phyloP scores from a whole-genome alignment of 2,329 filamentous ascomycete genomes.

The Elsinoe batatas region DNA sequence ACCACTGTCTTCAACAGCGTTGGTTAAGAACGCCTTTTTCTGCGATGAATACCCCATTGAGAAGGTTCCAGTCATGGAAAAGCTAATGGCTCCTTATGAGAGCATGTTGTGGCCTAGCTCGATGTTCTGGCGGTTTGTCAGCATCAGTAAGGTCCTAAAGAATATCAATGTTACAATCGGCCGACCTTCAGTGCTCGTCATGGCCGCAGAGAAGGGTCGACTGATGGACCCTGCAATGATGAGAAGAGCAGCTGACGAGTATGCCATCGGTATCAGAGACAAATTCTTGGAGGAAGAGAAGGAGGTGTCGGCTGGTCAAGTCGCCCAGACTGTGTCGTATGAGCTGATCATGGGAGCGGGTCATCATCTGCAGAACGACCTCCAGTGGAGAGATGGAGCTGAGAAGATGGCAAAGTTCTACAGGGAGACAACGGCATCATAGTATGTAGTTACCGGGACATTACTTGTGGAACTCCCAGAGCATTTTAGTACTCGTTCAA shows the following conservation, averaged over 20 bases:
- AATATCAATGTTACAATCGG: conserved; percentile 24
- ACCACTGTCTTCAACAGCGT: conserved; percentile 41
- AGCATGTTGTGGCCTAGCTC: conserved; percentile 43
- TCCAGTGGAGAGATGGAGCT: conserved; percentile 40
- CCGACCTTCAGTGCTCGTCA: conserved; percentile 31
- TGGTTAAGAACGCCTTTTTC: conserved; percentile 44
- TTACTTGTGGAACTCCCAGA: background rate
- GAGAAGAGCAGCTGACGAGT: conserved; percentile 30
- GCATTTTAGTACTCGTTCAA: background rate
- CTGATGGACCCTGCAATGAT: conserved; percentile 34
- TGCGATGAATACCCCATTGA: conserved; percentile 33
- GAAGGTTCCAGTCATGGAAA: conserved; percentile 35
- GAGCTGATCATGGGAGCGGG: conserved; percentile 37
- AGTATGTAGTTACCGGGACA: background rate
- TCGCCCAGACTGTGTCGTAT: conserved; percentile 31
- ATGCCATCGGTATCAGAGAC: conserved; percentile 26
- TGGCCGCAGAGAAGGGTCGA: conserved; percentile 33
- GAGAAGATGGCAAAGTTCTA: conserved; percentile 37
- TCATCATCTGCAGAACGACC: conserved; percentile 47
- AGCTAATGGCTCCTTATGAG: conserved; percentile 39
- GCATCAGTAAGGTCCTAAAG: conserved; percentile 31
- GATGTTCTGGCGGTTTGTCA: conserved; percentile 38
- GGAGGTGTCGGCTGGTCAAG: conserved; percentile 17
- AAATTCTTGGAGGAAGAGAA: conserved; percentile 27
- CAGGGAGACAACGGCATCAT: background rate